A percentile compares a stretch with the other conserved stretches of the same genome.
phyloP scores from a whole-genome alignment of 2,329 filamentous ascomycete species.

The Fusarium luffae region DNA sequence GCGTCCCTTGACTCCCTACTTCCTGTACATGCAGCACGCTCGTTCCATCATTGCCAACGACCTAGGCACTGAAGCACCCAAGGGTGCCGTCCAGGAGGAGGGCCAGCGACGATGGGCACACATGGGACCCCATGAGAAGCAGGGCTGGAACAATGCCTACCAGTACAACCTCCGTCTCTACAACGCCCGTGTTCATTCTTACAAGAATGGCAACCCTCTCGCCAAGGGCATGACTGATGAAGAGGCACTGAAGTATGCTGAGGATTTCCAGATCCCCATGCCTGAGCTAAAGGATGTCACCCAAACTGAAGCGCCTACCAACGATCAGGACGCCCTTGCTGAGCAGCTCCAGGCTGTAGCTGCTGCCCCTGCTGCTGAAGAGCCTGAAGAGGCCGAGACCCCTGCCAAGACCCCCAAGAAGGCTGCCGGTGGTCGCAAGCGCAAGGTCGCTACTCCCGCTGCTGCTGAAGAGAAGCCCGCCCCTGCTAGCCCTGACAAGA shows the following conservation, averaged over 20 bases:
- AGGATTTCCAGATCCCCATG: constrained; percentile 65
- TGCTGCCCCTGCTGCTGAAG: constrained; percentile 48
- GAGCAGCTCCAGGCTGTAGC: constrained; percentile 66
- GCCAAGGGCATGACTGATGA: constrained; percentile 72
- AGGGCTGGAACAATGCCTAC: constrained; percentile 73
- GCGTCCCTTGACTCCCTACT: constrained; percentile 92
- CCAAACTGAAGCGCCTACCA: constrained; percentile 46
- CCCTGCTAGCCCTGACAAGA: constrained; percentile 69
- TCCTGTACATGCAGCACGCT: constrained; percentile 91
- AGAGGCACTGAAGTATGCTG: constrained; percentile 70
- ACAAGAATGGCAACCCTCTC: constrained; percentile 68
- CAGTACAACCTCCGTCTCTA: constrained; percentile 75
- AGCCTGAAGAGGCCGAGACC: constrained; percentile 59
- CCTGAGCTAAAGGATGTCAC: constrained; percentile 60
- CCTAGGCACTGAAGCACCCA: constrained; percentile 78
- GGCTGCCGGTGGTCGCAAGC: constrained; percentile 62
- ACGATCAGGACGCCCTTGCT: constrained; percentile 67
- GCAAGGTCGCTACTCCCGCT: constrained; percentile 64
- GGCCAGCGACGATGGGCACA: constrained; percentile 86
- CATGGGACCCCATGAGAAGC: constrained; percentile 80
- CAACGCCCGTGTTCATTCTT: constrained; percentile 72
- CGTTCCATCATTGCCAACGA: constrained; percentile 84
- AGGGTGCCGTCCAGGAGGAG: constrained; percentile 88
- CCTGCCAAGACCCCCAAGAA: constrained; percentile 70
- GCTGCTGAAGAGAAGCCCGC: constrained; percentile 54